Conservation (phyloP, 805 yeast species). For the Kregervanrija pseudodelftensis region DNA sequence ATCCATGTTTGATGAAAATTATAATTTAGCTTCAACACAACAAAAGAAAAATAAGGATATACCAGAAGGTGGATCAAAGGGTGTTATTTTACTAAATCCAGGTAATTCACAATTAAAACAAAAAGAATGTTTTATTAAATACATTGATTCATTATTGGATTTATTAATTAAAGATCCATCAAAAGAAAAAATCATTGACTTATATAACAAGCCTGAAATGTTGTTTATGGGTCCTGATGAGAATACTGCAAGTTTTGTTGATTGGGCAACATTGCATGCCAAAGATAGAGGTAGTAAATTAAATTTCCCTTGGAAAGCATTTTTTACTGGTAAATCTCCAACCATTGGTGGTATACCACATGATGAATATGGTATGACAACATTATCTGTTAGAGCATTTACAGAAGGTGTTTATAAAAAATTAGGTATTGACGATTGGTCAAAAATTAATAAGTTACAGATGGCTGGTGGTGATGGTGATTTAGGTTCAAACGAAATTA, state of each 20-base stretch:
- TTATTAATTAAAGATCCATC: slow-evolving; percentile 66
- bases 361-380: slow-evolving; percentile 97
- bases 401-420: slow-evolving; percentile 84
- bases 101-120: slow-evolving; percentile 74
- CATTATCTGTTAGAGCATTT: slow-evolving; percentile 86
- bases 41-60: slow-evolving; percentile 96
- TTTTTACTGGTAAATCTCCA: slow-evolving; percentile 93
- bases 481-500: slow-evolving; percentile 90
- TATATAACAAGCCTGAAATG: slow-evolving; percentile 79
- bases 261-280: slow-evolving; percentile 97
- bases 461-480: slow-evolving; percentile 99
- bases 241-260: slow-evolving; percentile 91
- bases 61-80: slow-evolving; percentile 98
- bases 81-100: slow-evolving; percentile 78
- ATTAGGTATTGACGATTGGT: slow-evolving; percentile 49
- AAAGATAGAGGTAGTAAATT: slow-evolving; percentile 86
- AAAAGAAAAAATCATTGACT: slow-evolving; percentile 78
- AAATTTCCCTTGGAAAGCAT: slow-evolving; percentile 78
- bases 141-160: slow-evolving; percentile 86
- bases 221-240: slow-evolving; percentile 99
- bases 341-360: slow-evolving; percentile 95
- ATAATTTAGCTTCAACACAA: slow-evolving; percentile 91
- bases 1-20: slow-evolving; percentile 91
- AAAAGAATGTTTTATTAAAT: slow-evolving; percentile 81
- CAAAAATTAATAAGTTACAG: slow-evolving; percentile 70